phyloP scores from a whole-genome alignment of 176 grass and related monocot species.

The Calamus simplicifolius region DNA sequence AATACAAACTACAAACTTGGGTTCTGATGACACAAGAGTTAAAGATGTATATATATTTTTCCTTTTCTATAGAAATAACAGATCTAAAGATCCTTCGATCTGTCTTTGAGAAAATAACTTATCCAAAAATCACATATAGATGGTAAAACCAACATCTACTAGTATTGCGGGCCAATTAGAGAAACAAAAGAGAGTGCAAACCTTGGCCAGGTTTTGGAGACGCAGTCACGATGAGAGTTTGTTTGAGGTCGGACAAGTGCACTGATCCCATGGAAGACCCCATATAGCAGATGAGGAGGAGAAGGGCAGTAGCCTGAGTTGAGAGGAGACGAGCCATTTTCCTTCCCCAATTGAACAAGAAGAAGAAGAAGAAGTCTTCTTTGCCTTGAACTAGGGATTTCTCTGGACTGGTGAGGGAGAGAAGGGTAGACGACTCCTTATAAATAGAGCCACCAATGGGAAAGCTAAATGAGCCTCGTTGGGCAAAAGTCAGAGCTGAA shows the following conservation, averaged over 20 bases:
- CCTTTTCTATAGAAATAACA: no score
- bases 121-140: no score
- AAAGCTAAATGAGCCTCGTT: no score
- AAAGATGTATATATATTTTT: no score
- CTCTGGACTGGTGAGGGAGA: background rate
- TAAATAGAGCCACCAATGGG: no score
- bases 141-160: background rate
- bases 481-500: no score
- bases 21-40: no score
- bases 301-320: background rate
- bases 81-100: no score
- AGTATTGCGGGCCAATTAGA: background rate
- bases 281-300: conserved; percentile 27
- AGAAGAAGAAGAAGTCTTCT: conserved; percentile 2
- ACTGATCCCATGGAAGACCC: conserved; percentile 26
- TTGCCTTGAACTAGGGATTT: conserved; percentile 21
- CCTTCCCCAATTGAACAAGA: background rate
- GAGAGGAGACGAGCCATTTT: conserved; percentile 14
- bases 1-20: no score
- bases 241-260: conserved; percentile 43
- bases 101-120: no score
- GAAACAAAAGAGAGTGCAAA: conserved; percentile 14
- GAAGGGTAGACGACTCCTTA: no score
- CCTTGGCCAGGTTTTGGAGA: conserved; percentile 36
- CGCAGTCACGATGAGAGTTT: conserved; percentile 38